Base-by-base conservation (phyloP, 129 eudicot genomes). In the Lactuca saligna region DNA sequence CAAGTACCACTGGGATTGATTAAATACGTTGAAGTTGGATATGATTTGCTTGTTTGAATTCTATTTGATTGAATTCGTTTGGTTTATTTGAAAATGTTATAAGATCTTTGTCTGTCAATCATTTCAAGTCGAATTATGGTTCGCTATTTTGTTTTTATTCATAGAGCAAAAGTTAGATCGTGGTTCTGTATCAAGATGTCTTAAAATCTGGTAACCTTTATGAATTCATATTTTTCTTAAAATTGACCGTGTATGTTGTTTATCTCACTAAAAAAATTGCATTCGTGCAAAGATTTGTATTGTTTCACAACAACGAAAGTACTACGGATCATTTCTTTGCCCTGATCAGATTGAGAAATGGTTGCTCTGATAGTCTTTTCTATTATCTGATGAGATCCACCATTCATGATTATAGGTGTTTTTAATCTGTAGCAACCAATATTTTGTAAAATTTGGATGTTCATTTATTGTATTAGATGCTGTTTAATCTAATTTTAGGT, bases 281-380 rank as follows among this genome's bases (percentile, higher is more conserved):
- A 11, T 11, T 11, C 0, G 12, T 46, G n/a, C 15, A 5, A 46
- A 46, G n/a, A 12, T 12, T 46, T 15, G n/a, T 46, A 46, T 46
- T 46, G 51, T 35, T 35, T 35, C 38, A 35, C 6, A 35, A 35
- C 5, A 35, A 35, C 38, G 38, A 35, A 4, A 35, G 3, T 4
- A 35, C 6, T 44, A 13, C 15, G 51, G 51, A 12, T 46, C n/a
- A 10, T 46, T 46, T 11, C 51, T 25, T 55, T 44, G 37, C 60
- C 7, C 8, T 48, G 62, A 57, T 56, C 51, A 33, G 57, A 65
- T 54, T 65, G 16, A 59, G 82, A 81, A 78, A 70, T 75, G 57
- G 49, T 72, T 29, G 11, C 39, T 20, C 38, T 61, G 54, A 33
- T 68, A 65, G 58, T 58, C 9, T 10, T 48, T 16, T 42, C 12